phyloP scores from a whole-genome alignment of 345 rosid species.

The Heritiera littoralis region DNA sequence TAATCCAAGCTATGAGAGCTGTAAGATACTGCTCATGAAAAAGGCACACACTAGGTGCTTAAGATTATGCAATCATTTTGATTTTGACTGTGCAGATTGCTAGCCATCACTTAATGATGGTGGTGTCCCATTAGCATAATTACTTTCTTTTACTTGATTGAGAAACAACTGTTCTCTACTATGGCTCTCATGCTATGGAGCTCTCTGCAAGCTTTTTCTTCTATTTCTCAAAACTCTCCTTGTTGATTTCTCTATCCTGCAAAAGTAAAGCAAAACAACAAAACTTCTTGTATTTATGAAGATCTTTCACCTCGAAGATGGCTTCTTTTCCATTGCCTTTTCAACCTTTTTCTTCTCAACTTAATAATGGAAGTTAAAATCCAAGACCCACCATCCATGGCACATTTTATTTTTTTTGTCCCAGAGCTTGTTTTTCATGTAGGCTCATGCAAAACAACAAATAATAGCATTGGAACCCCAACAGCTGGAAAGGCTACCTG shows the following conservation, averaged over 20 bases:
- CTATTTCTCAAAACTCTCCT: conserved; percentile 14
- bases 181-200: not conserved
- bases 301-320: conserved; percentile 20
- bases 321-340: not conserved
- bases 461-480: conserved; percentile 17
- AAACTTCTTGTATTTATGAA: conserved; percentile 17
- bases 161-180: conserved; percentile 28
- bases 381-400: conserved; percentile 18
- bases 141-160: conserved; percentile 22
- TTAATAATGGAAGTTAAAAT: conserved; percentile 14
- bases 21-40: conserved; percentile 26
- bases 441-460: conserved; percentile 19
- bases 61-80: conserved; percentile 38
- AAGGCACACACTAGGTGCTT: conserved; percentile 25
- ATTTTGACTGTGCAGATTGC: conserved; percentile 38
- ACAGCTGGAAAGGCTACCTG: conserved; percentile 36
- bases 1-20: not conserved
- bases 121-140: conserved; percentile 22
- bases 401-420: not conserved
- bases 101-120: conserved; percentile 13
- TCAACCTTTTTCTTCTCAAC: conserved; percentile 13
- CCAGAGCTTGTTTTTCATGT: not conserved
- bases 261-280: not conserved
- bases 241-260: conserved; percentile 12
- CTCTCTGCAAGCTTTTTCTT: not conserved